These are phyloP conservation scores for Aspergillus neotritici DNA, from an alignment of 2,329 filamentous ascomycete genomes.

Conservation along the genomic window DNA sequence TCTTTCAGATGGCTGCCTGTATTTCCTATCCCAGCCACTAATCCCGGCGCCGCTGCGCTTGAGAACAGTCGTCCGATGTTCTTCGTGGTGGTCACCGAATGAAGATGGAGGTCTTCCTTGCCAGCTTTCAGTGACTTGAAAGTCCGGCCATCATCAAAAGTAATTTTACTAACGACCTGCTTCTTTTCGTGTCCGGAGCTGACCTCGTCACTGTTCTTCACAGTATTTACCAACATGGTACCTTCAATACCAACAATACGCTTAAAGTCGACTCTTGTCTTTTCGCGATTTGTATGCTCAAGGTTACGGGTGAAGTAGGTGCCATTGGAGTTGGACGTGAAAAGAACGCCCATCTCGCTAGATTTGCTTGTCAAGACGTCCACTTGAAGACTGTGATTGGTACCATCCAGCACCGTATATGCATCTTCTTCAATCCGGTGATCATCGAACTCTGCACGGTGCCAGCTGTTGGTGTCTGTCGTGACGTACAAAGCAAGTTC, in stretches of 20 bases:
- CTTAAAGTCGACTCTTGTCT: conserved; percentile 86
- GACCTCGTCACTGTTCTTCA: conserved; percentile 78
- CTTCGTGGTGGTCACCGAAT: conserved; percentile 79
- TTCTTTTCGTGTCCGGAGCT: conserved; percentile 56
- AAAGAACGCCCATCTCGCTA: conserved; percentile 75
- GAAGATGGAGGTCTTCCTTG: conserved; percentile 69
- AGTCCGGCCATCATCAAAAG: conserved; percentile 88
- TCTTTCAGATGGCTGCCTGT: conserved; percentile 66
- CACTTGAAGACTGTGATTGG: conserved; percentile 95
- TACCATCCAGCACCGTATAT: conserved; percentile 92
- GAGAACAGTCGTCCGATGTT: conserved; percentile 87
- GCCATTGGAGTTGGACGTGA: conserved; percentile 95
- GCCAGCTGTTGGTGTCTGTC: conserved; percentile 77
- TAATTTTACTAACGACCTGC: conserved; percentile 69
- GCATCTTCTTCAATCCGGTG: conserved; percentile 79
- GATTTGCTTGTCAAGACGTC: conserved; percentile 70
- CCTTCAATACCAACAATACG: conserved; percentile 89
- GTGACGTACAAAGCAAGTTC: conserved; percentile 92
- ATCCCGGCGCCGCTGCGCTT: conserved; percentile 74
- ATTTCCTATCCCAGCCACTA: conserved; percentile 93
- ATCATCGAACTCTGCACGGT: conserved; percentile 81
- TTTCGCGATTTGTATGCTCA: conserved; percentile 84
- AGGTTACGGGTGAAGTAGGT: conserved; percentile 92
- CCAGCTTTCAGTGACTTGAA: conserved; percentile 68
- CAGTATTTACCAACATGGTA: conserved; percentile 81